Conservation (phyloP, 768 basidiomycete genomes). For the Russula dissimulans region DNA sequence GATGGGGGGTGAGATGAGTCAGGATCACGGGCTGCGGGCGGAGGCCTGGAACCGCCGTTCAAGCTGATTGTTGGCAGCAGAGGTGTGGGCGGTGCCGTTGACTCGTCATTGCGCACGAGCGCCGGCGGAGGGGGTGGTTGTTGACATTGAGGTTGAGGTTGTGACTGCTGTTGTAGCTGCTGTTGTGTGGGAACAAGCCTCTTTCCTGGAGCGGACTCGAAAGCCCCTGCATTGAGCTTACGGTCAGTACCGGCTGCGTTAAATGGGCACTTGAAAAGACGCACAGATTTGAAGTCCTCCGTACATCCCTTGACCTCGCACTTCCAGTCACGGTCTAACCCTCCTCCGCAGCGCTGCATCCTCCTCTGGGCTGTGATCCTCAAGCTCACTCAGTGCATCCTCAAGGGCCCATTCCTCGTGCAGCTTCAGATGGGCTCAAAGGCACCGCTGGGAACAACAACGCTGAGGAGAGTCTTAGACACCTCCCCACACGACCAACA, state of each 20-base stretch:
- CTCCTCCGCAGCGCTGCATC: constrained; percentile 46
- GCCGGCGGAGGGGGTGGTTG: constrained; percentile 36
- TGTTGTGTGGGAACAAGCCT: constrained; percentile 31
- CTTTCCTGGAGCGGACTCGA: constrained; percentile 74
- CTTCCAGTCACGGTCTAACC: constrained; percentile 69
- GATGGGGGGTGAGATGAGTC: constrained; percentile 28
- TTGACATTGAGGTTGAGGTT: too few species aligned
- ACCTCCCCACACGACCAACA: too few species aligned
- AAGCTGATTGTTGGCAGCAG: constrained; percentile 80
- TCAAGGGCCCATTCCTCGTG: constrained; percentile 68
- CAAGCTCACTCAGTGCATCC: constrained; percentile 29
- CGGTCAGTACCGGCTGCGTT: background rate
- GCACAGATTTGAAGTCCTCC: constrained; percentile 85
- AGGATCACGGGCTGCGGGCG: constrained; percentile 28
- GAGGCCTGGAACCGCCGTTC: constrained; percentile 58
- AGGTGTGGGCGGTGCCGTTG: constrained; percentile 54
- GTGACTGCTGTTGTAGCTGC: constrained; percentile 28
- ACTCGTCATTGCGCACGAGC: constrained; percentile 47
- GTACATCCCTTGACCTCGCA: constrained; percentile 60
- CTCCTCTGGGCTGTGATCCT: constrained; percentile 25
- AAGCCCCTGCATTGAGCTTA: constrained; percentile 81
- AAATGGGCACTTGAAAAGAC: constrained; percentile 18
- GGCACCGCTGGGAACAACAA: too few species aligned
- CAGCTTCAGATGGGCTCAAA: too few species aligned
- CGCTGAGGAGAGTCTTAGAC: too few species aligned